These are phyloP conservation scores for Amniculicola lignicola DNA, from an alignment of 495 filamentous ascomycete species.

Conservation along the genomic window DNA sequence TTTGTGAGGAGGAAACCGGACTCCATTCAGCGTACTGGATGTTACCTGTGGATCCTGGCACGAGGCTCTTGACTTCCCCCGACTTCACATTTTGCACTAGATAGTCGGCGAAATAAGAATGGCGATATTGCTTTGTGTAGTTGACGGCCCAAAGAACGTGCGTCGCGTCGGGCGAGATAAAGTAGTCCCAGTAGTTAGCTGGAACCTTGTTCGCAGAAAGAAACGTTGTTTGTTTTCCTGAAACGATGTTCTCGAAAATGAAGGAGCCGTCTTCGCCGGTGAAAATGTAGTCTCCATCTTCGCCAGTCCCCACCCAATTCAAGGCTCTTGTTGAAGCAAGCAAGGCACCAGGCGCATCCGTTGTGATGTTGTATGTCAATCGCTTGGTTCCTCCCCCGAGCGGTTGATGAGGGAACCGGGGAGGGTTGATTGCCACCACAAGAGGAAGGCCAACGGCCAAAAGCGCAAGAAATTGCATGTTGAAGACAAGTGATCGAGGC, in stretches of 20 bases:
- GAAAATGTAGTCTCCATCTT: constrained; percentile 52
- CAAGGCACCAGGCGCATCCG: constrained; percentile 16
- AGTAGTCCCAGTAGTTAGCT: constrained; percentile 41
- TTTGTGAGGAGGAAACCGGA: constrained; percentile 44
- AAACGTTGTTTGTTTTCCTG: constrained; percentile 48
- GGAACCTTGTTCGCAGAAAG: constrained; percentile 38
- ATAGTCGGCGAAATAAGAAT: constrained; percentile 59
- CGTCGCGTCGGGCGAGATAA: constrained; percentile 46
- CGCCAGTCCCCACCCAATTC: constrained; percentile 46
- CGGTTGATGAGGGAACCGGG: constrained; percentile 27
- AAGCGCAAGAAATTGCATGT: constrained; percentile 7
- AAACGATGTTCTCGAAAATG: constrained; percentile 50
- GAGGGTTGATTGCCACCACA: constrained; percentile 22
- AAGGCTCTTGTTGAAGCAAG: constrained; percentile 32
- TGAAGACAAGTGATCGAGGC: not conserved
- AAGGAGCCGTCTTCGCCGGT: constrained; percentile 44
- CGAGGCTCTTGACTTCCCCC: constrained; percentile 46
- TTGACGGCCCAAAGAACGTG: constrained; percentile 47
- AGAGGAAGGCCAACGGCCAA: constrained; percentile 6
- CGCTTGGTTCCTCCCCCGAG: constrained; percentile 28
- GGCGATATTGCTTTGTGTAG: constrained; percentile 55
- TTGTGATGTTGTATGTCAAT: constrained; percentile 25
- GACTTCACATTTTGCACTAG: constrained; percentile 50
- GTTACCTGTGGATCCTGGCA: constrained; percentile 50
- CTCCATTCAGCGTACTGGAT: constrained; percentile 57